A percentile compares a stretch with the other conserved stretches of the same genome.
phyloP scores from a whole-genome alignment of 116 monocot genomes.

The Dioscorea cayenensis region DNA sequence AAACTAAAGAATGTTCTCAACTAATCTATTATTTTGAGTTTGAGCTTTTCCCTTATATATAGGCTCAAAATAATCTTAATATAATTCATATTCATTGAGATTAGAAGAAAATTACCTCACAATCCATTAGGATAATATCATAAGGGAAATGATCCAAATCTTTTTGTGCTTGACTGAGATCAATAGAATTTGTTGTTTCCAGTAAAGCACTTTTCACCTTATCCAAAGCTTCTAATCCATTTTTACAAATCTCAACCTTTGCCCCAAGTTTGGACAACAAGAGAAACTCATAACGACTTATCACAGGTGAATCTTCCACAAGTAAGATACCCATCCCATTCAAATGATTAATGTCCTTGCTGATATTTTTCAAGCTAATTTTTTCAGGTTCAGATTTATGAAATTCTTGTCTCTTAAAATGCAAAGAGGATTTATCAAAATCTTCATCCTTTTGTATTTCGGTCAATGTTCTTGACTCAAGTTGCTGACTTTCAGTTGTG shows the following conservation, averaged over 20 bases:
- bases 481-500: slow-evolving; percentile 7
- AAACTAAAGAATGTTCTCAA: too few relatives aligned
- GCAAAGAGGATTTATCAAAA: too few relatives aligned
- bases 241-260: not conserved
- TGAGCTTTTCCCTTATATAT: too few relatives aligned
- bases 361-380: not conserved
- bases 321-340: not conserved
- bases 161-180: slow-evolving; percentile 6
- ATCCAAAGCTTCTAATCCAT: slow-evolving; percentile 1
- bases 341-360: not conserved
- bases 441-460: too few relatives aligned
- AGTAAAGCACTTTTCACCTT: slow-evolving; percentile 12
- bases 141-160: slow-evolving; percentile 4
- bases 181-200: slow-evolving; percentile 4
- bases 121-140: slow-evolving; percentile 50
- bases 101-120: slow-evolving; percentile 4
- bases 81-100: not conserved
- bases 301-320: not conserved
- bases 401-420: too few relatives aligned
- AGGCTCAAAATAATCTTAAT: too few relatives aligned
- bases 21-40: too few relatives aligned
- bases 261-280: not conserved
- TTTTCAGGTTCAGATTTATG: not conserved
- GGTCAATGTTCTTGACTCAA: not conserved
- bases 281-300: not conserved